Percentiles rank a stretch among this genome's conserved stretches.
Evolutionary conservation across 2,329 filamentous ascomycete genomes (phyloP).

Genomic region (Penicillium sp.): DNA sequence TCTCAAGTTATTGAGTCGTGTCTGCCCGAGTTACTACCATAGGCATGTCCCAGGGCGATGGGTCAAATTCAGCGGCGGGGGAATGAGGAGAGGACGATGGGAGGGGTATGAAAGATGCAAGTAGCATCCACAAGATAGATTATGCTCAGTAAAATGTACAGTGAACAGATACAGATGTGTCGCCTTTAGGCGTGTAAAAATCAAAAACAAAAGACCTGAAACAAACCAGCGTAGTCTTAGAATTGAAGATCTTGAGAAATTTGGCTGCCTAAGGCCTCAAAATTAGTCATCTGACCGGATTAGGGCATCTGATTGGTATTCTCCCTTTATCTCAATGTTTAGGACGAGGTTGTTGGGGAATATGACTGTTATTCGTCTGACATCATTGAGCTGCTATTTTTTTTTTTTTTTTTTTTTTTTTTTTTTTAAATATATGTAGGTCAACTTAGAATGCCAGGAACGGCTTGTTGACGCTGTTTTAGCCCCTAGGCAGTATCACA

Average conservation of each 20-base stretch:
- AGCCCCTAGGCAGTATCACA: no score
- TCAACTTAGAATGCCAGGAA: not conserved
- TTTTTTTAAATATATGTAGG: not conserved
- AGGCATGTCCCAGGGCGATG: constrained; percentile 1
- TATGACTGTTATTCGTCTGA: not conserved
- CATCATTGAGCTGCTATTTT: not conserved
- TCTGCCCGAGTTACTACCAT: constrained; percentile 19
- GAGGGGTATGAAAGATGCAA: constrained; percentile 25
- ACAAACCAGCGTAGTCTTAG: not conserved
- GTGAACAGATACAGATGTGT: not conserved
- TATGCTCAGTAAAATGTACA: not conserved
- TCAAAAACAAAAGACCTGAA: not conserved
- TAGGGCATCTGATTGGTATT: not conserved
- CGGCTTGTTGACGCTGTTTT: no score
- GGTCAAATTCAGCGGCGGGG: not conserved
- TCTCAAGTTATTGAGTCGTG: constrained; percentile 9
- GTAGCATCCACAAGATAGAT: constrained; percentile 1
- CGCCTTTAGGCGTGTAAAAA: constrained; percentile 1
- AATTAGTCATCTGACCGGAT: constrained; percentile 7
- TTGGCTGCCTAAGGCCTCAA: not conserved
- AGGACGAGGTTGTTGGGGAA: not conserved
- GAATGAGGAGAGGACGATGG: constrained; percentile 9
- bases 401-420: not conserved
- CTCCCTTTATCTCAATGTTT: not conserved
- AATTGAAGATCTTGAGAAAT: not conserved